Evolutionary conservation across 2,329 filamentous ascomycete species (phyloP).

Genomic region (Fusarium sp.): DNA sequence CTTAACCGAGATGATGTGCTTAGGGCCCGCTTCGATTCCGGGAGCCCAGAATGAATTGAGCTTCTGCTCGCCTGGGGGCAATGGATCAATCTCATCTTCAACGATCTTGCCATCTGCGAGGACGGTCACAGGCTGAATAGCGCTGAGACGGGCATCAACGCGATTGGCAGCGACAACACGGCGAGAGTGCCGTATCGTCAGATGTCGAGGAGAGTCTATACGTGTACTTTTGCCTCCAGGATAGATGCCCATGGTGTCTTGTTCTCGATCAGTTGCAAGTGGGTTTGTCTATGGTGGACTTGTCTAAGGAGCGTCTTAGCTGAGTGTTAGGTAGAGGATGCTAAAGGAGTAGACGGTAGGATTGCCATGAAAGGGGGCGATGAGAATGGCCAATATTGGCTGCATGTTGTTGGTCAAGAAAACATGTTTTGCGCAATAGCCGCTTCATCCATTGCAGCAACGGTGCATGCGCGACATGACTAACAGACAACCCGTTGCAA

Average conservation of each 20-base stretch:
- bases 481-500: background rate
- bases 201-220: conserved; percentile 25
- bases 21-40: conserved; percentile 21
- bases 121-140: background rate
- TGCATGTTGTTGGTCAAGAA: background rate
- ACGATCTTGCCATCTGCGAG: background rate
- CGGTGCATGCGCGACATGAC: rapidly evolving
- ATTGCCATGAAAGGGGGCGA: background rate
- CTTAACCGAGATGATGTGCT: conserved; percentile 7
- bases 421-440: background rate
- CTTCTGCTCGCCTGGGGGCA: conserved; percentile 28
- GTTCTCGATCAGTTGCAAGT: background rate
- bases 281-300: rapidly evolving
- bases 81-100: background rate
- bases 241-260: conserved; percentile 24
- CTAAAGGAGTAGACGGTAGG: rapidly evolving
- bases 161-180: background rate
- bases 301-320: rapidly evolving
- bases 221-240: conserved; percentile 24
- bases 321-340: rapidly evolving
- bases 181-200: conserved; percentile 11
- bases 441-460: rapidly evolving
- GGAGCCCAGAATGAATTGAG: conserved; percentile 39
- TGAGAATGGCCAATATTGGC: background rate
- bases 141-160: background rate